Conservation (phyloP, 345 rosid genomes). For the Moricandia arvensis region DNA sequence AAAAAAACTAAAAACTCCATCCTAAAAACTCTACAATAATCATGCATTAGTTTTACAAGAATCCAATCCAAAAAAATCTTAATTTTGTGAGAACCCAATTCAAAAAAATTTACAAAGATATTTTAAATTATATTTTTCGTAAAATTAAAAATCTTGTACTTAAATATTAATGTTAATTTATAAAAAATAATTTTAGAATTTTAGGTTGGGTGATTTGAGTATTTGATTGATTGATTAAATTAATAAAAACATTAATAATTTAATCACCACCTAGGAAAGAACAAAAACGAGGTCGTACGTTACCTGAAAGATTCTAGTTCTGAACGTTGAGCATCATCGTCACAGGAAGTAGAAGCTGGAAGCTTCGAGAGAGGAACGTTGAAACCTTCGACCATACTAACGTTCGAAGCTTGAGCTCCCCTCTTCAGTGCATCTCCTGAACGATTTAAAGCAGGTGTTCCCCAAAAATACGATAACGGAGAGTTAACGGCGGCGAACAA, state of each 20-base stretch:
- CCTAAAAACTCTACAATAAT: too few relatives aligned
- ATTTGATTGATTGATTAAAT: background rate
- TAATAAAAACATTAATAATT: background rate
- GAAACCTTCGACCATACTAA: constrained; percentile 65
- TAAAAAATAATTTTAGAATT: too few relatives aligned
- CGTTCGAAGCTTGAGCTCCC: constrained; percentile 35
- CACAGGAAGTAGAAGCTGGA: constrained; percentile 3
- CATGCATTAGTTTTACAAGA: too few relatives aligned
- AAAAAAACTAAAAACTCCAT: too few relatives aligned
- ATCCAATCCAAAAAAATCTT: too few relatives aligned
- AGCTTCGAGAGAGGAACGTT: constrained; percentile 51
- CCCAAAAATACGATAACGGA: constrained; percentile 74
- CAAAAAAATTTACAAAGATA: too few relatives aligned
- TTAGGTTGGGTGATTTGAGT: too few relatives aligned
- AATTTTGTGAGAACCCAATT: too few relatives aligned
- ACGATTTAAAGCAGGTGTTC: constrained; percentile 62
- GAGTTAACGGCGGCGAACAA: constrained; percentile 36
- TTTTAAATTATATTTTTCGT: too few relatives aligned
- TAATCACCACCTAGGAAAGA: background rate
- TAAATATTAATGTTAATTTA: too few relatives aligned
- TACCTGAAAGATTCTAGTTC: constrained; percentile 64
- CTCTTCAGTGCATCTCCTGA: constrained; percentile 65
- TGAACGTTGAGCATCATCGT: constrained; percentile 4
- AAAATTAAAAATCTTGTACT: too few relatives aligned
- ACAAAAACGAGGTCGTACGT: constrained; percentile 8